These are phyloP conservation scores for Trametes versicolor DNA, from an alignment of 1,284 basidiomycete genomes.

Conservation along the genomic window DNA sequence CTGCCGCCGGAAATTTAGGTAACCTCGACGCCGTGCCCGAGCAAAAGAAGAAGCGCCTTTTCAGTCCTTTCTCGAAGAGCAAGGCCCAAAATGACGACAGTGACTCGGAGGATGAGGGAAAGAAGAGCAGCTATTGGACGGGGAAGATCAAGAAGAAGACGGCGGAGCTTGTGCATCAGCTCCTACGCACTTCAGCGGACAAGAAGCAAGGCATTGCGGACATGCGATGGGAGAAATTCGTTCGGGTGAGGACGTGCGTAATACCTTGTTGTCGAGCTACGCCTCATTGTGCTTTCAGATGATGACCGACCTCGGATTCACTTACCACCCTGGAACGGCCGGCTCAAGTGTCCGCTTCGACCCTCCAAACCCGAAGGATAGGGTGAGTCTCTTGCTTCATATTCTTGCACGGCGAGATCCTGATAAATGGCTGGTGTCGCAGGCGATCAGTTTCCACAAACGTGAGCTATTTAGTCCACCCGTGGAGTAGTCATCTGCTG, in stretches of 20 bases:
- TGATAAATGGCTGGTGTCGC: neutral
- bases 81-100: slow-evolving; percentile 44
- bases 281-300: slow-evolving; percentile 53
- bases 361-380: slow-evolving; percentile 68
- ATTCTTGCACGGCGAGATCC: neutral
- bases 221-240: slow-evolving; percentile 80
- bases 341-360: slow-evolving; percentile 86
- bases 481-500: neutral
- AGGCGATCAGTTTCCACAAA: slow-evolving; percentile 82
- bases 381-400: slow-evolving; percentile 49
- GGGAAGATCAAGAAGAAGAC: slow-evolving; percentile 65
- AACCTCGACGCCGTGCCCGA: slow-evolving; percentile 59
- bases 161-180: slow-evolving; percentile 65
- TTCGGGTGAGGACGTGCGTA: slow-evolving; percentile 52
- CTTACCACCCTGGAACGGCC: slow-evolving; percentile 75
- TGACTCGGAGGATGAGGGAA: slow-evolving; percentile 44
- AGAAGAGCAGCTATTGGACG: slow-evolving; percentile 57
- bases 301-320: slow-evolving; percentile 82
- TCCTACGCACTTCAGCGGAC: slow-evolving; percentile 65
- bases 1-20: slow-evolving; percentile 53
- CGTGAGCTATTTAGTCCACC: slow-evolving; percentile 54
- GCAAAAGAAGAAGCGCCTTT: slow-evolving; percentile 54
- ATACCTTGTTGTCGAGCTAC: neutral
- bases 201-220: slow-evolving; percentile 62
- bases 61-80: slow-evolving; percentile 57